These are phyloP conservation scores for Macadamia integrifolia DNA, from an alignment of 164 flowering plant species.

Conservation along the genomic window DNA sequence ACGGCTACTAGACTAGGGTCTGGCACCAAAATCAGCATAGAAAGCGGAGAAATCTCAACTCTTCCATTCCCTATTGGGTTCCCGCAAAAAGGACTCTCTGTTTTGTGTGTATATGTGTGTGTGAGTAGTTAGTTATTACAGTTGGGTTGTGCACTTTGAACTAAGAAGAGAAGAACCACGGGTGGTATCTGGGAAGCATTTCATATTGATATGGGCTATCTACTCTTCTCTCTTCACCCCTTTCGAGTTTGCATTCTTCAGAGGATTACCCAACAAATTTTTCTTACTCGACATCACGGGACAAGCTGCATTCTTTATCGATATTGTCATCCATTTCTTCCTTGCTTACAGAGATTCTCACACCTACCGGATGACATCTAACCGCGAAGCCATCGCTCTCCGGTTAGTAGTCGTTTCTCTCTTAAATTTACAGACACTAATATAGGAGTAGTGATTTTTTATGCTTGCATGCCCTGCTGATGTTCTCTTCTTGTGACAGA, in stretches of 20 bases:
- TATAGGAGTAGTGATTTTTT: too few relatives aligned
- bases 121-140: too few relatives aligned
- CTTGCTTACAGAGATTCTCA: conserved; percentile 66
- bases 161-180: conserved; percentile 24
- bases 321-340: conserved; percentile 66
- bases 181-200: conserved; percentile 71
- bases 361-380: conserved; percentile 63
- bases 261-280: conserved; percentile 73
- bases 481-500: conserved; percentile 29
- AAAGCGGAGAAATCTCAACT: too few relatives aligned
- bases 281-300: conserved; percentile 68
- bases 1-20: too few relatives aligned
- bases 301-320: conserved; percentile 72
- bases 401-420: conserved; percentile 30
- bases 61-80: too few relatives aligned
- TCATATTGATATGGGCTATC: conserved; percentile 81
- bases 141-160: too few relatives aligned
- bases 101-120: too few relatives aligned
- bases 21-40: too few relatives aligned
- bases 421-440: too few relatives aligned
- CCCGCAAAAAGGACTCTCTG: too few relatives aligned
- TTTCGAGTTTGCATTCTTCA: conserved; percentile 90
- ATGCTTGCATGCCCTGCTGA: background rate
- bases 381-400: conserved; percentile 56
- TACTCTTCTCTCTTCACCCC: conserved; percentile 97